phyloP scores from a whole-genome alignment of 306 rosid genomes.

The Ormosia semicastrata region DNA sequence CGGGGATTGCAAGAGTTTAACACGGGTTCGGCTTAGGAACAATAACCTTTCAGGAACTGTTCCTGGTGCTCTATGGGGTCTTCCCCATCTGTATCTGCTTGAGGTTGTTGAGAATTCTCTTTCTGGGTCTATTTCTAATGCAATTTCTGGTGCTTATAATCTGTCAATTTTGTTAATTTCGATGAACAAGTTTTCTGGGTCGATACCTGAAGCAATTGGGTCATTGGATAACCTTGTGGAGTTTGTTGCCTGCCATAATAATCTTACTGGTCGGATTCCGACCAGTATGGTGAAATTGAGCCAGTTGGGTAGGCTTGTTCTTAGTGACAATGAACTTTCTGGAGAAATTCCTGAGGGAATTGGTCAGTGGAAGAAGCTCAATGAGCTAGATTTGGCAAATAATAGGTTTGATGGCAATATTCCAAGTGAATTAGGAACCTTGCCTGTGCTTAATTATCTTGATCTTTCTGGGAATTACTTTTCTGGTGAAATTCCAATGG shows the following conservation, averaged over 20 bases:
- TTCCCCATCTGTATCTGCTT: constrained; percentile 51
- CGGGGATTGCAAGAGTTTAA: constrained; percentile 52
- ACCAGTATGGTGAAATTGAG: constrained; percentile 41
- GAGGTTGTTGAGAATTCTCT: constrained; percentile 63
- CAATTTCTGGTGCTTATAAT: constrained; percentile 51
- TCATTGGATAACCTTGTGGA: constrained; percentile 39
- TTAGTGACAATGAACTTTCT: constrained; percentile 53
- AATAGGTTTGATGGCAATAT: constrained; percentile 53
- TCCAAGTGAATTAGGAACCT: constrained; percentile 59
- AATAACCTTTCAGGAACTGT: constrained; percentile 66
- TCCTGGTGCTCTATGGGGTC: constrained; percentile 68
- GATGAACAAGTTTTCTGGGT: constrained; percentile 55
- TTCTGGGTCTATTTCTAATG: constrained; percentile 57
- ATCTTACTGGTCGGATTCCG: constrained; percentile 56
- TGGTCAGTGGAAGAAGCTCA: constrained; percentile 49
- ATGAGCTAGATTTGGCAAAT: constrained; percentile 66
- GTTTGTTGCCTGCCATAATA: constrained; percentile 49
- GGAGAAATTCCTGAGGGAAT: constrained; percentile 55
- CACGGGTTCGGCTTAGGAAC: constrained; percentile 58
- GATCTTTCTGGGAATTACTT: constrained; percentile 66
- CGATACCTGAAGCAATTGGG: constrained; percentile 59
- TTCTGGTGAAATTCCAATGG: constrained; percentile 56
- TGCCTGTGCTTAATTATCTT: constrained; percentile 71
- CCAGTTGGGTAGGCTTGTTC: constrained; percentile 59
- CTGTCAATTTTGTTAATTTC: constrained; percentile 57